Conservation (phyloP, 2,329 filamentous ascomycete species). For the Phialophora expanda region DNA sequence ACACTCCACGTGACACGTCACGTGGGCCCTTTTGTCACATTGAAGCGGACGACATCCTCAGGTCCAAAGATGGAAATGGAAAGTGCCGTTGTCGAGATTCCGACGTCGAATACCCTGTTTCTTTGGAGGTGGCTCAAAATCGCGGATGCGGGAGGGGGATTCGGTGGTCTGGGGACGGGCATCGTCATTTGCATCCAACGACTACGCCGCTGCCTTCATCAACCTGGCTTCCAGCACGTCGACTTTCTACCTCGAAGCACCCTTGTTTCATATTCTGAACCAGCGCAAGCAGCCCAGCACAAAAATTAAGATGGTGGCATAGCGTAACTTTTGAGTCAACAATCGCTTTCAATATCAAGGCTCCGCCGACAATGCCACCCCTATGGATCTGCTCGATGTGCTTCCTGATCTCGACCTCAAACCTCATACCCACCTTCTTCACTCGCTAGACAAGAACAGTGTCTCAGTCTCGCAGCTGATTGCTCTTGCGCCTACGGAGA, state of each 20-base stretch:
- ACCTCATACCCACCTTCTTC: slow-evolving; percentile 74
- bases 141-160: not conserved
- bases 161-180: not conserved
- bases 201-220: slow-evolving; percentile 60
- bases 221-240: slow-evolving; percentile 51
- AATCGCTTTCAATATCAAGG: slow-evolving; percentile 15
- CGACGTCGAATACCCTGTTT: no score
- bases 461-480: slow-evolving; percentile 84
- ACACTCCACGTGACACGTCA: no score
- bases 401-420: slow-evolving; percentile 78
- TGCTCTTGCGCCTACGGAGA: slow-evolving; percentile 78
- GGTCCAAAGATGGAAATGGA: no score
- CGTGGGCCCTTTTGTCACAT: no score
- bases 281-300: not conserved
- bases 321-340: slow-evolving; percentile 1
- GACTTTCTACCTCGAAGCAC: slow-evolving; percentile 41
- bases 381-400: slow-evolving; percentile 74
- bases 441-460: slow-evolving; percentile 76
- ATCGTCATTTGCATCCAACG: slow-evolving; percentile 41
- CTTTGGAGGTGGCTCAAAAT: not conserved
- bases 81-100: no score
- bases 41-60: no score
- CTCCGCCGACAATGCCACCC: slow-evolving; percentile 7
- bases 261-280: not conserved
- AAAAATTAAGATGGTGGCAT: not conserved